Evolutionary conservation across 2,329 filamentous ascomycete genomes (phyloP), one percentile per base, ranked within the genome.

Genomic region (Verticillium longisporum): DNA sequence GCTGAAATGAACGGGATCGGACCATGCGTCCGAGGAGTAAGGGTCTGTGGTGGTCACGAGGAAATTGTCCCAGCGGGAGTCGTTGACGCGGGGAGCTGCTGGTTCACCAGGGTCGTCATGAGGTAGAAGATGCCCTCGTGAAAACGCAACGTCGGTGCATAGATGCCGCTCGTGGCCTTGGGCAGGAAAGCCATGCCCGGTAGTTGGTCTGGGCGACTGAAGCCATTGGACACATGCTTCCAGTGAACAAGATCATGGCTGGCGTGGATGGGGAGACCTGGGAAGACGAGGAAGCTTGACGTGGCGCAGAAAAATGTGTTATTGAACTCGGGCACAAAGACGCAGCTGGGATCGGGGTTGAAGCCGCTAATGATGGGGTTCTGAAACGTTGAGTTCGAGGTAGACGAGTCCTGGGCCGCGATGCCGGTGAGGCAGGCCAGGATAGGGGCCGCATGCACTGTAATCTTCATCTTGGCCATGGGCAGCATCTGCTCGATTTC

Each of bases 231-330:
- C 58, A 70, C 67, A 5, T 78, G 72, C 62, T 76, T 79, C 80
- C 81, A 85, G 60, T 78, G 77, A 26, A 74, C 64, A 15, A 85
- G 69, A 65, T 84, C 80, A 61, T 74, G 76, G 14, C 77, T 82
- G 1, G 80, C 79, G 66, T 83, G 79, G n/a, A 85, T 75, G 0
- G 82, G 81, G 9, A 83, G 69, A 0, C 80, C 81, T 0, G 82
- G 81, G 63, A 83, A 83, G 0, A 75, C 72, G 61, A 79, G 76
- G 66, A 84, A 85, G 0, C 78, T 81, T 1, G 81, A 83, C 0
- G 78, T 79, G 3, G 76, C 78, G 64, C 79, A 82, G 67, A 80
- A 82, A 66, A 81, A 83, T 13, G 75, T 79, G n/a, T 75, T 72
- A 26, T 78, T 68, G 26, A 68, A 67, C 32, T 77, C 69, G 21